These are phyloP conservation scores for Coelastrella sp. DNA, from an alignment of 139 green algal genomes.

Conservation along the genomic window DNA sequence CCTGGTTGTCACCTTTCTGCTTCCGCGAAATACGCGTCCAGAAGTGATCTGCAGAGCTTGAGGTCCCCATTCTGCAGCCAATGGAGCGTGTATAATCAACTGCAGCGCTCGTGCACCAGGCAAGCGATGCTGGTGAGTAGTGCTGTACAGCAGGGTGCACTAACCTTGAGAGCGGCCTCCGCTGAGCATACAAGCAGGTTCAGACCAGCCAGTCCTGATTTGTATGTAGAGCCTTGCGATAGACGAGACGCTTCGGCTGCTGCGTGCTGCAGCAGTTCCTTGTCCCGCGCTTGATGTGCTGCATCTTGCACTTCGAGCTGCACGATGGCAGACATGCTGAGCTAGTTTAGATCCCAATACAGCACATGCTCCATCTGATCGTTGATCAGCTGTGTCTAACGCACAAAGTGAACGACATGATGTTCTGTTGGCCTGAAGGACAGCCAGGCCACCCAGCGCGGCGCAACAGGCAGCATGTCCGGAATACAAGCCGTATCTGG, in stretches of 20 bases:
- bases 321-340: neutral
- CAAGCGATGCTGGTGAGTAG: neutral
- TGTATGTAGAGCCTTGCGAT: neutral
- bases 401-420: no score
- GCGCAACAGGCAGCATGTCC: no score
- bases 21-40: constrained; percentile 14
- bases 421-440: no score
- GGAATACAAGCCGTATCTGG: no score
- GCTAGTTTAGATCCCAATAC: neutral
- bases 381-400: no score
- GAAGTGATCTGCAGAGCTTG: neutral
- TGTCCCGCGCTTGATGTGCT: neutral
- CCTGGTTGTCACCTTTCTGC: neutral
- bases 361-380: neutral
- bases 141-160: neutral
- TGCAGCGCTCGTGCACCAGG: neutral
- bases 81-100: neutral
- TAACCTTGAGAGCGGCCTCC: constrained; percentile 20
- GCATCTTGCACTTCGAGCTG: neutral
- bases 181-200: neutral
- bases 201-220: neutral
- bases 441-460: no score
- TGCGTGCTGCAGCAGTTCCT: neutral
- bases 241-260: neutral
- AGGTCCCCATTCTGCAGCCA: constrained; percentile 1